Evolutionary conservation across 2,329 filamentous ascomycete genomes (phyloP).

Genomic region (Xylaria sp.): DNA sequence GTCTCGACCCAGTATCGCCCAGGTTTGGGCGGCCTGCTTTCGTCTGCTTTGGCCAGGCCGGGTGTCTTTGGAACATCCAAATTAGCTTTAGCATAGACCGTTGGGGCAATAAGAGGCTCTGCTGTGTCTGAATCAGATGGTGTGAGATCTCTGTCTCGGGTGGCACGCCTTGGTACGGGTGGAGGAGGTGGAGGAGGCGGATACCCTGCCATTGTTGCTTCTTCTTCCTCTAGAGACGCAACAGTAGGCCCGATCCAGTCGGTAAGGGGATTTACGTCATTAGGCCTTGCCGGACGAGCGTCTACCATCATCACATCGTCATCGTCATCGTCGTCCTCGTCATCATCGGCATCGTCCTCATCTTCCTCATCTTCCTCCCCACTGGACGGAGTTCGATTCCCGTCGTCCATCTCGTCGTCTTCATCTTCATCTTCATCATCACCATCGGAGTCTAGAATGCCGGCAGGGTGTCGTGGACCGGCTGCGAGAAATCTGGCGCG

Average conservation of each 20-base stretch:
- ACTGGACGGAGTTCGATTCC: conserved; percentile 51
- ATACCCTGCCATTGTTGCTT: conserved; percentile 82
- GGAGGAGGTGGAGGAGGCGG: conserved; percentile 74
- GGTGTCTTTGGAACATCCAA: conserved; percentile 87
- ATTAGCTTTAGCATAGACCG: conserved; percentile 71
- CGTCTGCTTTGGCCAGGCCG: conserved; percentile 56
- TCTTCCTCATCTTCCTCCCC: conserved; percentile 73
- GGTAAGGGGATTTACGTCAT: conserved; percentile 57
- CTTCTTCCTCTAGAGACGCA: conserved; percentile 77
- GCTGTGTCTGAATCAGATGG: conserved; percentile 79
- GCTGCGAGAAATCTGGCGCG: conserved; percentile 51
- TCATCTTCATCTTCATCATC: conserved; percentile 64
- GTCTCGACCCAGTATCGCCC: conserved; percentile 89
- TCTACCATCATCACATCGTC: conserved; percentile 71
- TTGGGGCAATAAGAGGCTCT: conserved; percentile 72
- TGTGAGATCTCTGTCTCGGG: conserved; percentile 70
- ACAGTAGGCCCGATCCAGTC: conserved; percentile 65
- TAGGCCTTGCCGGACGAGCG: conserved; percentile 56
- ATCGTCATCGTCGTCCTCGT: conserved; percentile 67
- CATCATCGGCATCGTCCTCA: conserved; percentile 54
- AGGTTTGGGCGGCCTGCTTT: conserved; percentile 67
- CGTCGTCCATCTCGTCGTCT: conserved; percentile 56
- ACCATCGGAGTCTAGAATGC: conserved; percentile 57
- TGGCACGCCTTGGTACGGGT: conserved; percentile 60
- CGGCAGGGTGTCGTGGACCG: conserved; percentile 44